Percentiles rank a stretch among this genome's conserved stretches.
Evolutionary conservation across 2,329 filamentous ascomycete genomes (phyloP).

Genomic region (Botrytis cinerea): DNA sequence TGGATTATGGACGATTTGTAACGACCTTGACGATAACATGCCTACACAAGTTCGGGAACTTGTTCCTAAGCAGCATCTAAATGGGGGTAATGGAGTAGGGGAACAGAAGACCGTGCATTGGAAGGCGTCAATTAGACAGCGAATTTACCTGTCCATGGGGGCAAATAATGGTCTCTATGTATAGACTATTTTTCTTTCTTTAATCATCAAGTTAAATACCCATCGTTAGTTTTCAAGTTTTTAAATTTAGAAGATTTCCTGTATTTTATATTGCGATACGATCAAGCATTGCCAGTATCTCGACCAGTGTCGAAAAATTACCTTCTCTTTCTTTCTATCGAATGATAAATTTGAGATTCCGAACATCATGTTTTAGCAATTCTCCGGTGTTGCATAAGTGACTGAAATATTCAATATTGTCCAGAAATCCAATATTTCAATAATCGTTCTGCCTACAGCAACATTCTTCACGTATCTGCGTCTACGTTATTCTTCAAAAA

Average conservation of each 20-base stretch:
- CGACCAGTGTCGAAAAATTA: conserved; percentile 12
- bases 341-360: background rate
- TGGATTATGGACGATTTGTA: conserved; percentile 17
- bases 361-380: background rate
- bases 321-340: background rate
- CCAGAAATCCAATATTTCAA: background rate
- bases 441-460: background rate
- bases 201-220: conserved; percentile 21
- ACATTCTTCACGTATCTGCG: conserved; percentile 13
- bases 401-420: conserved; percentile 7
- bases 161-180: conserved; percentile 19
- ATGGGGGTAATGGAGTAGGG: conserved; percentile 22
- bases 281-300: background rate
- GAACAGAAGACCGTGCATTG: conserved; percentile 21
- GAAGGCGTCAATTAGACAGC: conserved; percentile 21
- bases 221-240: conserved; percentile 16
- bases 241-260: background rate
- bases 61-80: conserved; percentile 23
- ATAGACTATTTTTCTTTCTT: conserved; percentile 18
- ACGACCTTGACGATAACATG: conserved; percentile 24
- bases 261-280: background rate
- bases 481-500: background rate
- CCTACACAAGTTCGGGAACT: conserved; percentile 15
- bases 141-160: conserved; percentile 18
- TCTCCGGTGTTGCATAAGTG: background rate